phyloP scores from a whole-genome alignment of 2,329 filamentous ascomycete genomes.

The Pseudocercospora vitis region DNA sequence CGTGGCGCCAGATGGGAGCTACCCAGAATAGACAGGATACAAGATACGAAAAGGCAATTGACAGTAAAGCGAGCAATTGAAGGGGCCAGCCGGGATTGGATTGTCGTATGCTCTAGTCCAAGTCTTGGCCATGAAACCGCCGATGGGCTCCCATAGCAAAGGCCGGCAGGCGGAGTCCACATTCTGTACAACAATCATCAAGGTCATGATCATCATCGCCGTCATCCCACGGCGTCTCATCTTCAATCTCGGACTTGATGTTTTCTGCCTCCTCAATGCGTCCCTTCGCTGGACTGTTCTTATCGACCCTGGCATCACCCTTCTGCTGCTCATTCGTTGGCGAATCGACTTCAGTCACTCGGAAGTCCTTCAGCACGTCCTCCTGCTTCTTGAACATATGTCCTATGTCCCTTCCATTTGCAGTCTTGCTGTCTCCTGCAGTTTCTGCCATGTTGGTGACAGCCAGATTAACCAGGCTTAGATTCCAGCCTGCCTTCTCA shows the following conservation, averaged over 20 bases:
- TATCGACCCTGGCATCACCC: background rate
- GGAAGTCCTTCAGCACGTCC: slow-evolving; percentile 66
- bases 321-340: background rate
- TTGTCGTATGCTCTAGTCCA: background rate
- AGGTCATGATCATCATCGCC: slow-evolving; percentile 23
- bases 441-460: slow-evolving; percentile 74
- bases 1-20: no score
- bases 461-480: slow-evolving; percentile 82
- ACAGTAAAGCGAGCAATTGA: background rate
- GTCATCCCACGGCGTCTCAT: slow-evolving; percentile 26
- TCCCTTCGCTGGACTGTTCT: background rate
- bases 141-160: slow-evolving; percentile 62
- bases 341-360: slow-evolving; percentile 48
- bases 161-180: slow-evolving; percentile 55
- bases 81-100: background rate
- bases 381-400: slow-evolving; percentile 76
- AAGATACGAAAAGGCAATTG: background rate
- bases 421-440: slow-evolving; percentile 46
- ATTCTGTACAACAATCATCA: slow-evolving; percentile 47
- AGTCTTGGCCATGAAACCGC: slow-evolving; percentile 48
- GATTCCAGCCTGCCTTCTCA: slow-evolving; percentile 69
- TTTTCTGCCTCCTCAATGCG: slow-evolving; percentile 7
- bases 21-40: no score
- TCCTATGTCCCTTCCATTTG: slow-evolving; percentile 69
- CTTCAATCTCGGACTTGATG: slow-evolving; percentile 15